Evolutionary conservation across 352 stramenopile genomes (phyloP).

Genomic region (Phytophthora brassicae): DNA sequence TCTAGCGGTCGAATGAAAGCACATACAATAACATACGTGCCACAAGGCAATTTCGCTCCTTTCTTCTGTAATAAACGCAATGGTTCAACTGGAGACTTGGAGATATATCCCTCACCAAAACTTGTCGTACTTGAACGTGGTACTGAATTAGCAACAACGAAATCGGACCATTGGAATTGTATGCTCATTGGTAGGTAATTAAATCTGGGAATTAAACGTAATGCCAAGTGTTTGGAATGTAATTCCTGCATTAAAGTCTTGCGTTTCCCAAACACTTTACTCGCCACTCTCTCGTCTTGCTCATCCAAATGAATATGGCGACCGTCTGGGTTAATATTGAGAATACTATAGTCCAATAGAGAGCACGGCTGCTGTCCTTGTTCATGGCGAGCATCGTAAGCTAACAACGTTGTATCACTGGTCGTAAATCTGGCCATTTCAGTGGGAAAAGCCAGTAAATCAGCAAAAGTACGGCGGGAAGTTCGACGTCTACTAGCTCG

Average conservation of each 20-base stretch:
- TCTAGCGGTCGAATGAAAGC: conserved; percentile 69
- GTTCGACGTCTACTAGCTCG: conserved; percentile 30
- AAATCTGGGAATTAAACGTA: conserved; percentile 62
- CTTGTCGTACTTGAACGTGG: neutral
- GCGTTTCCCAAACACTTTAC: conserved; percentile 55
- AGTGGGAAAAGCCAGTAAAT: conserved; percentile 25
- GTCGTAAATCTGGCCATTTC: conserved; percentile 31
- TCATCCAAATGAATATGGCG: conserved; percentile 55
- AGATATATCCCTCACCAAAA: conserved; percentile 12
- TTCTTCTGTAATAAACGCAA: conserved; percentile 63
- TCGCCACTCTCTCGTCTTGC: conserved; percentile 30
- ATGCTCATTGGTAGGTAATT: conserved; percentile 66
- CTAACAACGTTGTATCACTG: conserved; percentile 45
- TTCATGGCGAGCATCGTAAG: conserved; percentile 62
- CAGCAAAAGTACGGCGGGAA: conserved; percentile 27
- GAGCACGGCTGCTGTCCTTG: conserved; percentile 45
- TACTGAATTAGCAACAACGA: conserved; percentile 64
- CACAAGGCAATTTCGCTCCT: conserved; percentile 54
- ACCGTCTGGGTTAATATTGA: conserved; percentile 50
- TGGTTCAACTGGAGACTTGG: conserved; percentile 50
- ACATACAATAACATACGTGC: conserved; percentile 66
- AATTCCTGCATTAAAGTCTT: conserved; percentile 67
- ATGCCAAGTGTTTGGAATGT: conserved; percentile 58
- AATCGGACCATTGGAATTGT: conserved; percentile 77
- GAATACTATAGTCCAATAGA: conserved; percentile 54